Percentiles rank a stretch among this genome's conserved stretches.
These are phyloP conservation scores for Fraxinus sp. DNA, from an alignment of 305 asterid genomes.

Conservation along the genomic window DNA sequence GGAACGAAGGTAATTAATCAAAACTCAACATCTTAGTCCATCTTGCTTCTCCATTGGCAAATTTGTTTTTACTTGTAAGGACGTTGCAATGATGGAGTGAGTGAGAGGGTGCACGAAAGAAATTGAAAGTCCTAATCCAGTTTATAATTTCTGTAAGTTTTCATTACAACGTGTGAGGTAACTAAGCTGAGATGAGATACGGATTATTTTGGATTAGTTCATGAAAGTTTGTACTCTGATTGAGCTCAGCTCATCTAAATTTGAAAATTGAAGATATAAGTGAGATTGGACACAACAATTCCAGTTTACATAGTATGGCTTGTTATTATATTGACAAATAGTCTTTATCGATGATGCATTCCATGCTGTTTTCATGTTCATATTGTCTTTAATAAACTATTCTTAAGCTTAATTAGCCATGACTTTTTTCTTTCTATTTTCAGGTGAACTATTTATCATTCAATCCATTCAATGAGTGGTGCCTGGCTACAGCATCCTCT, in stretches of 20 bases:
- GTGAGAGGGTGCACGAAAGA: neutral
- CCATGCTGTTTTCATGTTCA: conserved; percentile 8
- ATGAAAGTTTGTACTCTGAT: neutral
- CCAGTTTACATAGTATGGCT: neutral
- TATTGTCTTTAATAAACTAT: neutral
- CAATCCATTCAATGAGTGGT: conserved; percentile 88
- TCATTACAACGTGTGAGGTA: neutral
- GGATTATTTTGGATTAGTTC: neutral
- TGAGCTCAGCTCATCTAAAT: neutral
- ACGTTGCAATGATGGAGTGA: neutral
- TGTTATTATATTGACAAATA: neutral
- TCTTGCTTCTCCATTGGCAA: neutral
- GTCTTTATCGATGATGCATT: conserved; percentile 2
- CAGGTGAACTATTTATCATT: conserved; percentile 90
- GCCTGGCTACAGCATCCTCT: conserved; percentile 91
- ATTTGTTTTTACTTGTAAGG: neutral
- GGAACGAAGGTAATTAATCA: neutral
- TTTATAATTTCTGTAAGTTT: neutral
- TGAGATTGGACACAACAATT: neutral
- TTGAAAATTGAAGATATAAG: conserved; percentile 3
- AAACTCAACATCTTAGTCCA: neutral
- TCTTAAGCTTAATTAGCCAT: conserved; percentile 10
- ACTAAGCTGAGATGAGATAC: conserved; percentile 8
- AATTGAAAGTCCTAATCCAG: neutral
- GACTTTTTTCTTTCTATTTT: conserved; percentile 24